A percentile compares a stretch with the other conserved stretches of the same genome.
These are phyloP conservation scores for Babesia sp. DNA, from an alignment of 169 alveolate species.

Conservation along the genomic window DNA sequence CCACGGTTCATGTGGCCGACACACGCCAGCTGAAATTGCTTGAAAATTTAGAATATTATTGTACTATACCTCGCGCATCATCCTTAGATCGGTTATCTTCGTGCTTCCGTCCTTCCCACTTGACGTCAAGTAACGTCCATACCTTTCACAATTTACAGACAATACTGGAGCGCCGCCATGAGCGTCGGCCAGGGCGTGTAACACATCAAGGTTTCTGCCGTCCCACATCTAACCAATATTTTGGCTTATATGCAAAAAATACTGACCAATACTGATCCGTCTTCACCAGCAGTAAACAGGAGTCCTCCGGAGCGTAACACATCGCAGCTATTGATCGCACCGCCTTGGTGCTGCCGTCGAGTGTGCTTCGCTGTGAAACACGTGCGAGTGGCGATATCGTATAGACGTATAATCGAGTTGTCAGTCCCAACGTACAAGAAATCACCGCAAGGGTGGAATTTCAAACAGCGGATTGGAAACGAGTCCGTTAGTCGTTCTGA, in stretches of 20 bases:
- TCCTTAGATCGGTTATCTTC: slow-evolving; percentile 70
- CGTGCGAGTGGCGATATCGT: slow-evolving; percentile 67
- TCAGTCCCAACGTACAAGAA: slow-evolving; percentile 72
- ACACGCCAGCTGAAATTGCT: not conserved
- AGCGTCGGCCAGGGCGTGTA: slow-evolving; percentile 50
- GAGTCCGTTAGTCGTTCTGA: slow-evolving; percentile 31
- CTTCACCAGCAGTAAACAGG: slow-evolving; percentile 66
- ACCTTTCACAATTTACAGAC: slow-evolving; percentile 62
- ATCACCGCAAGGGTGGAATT: slow-evolving; percentile 81
- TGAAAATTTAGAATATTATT: too few relatives aligned
- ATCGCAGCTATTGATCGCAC: slow-evolving; percentile 64
- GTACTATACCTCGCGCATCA: slow-evolving; percentile 62
- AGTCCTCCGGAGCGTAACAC: slow-evolving; percentile 47
- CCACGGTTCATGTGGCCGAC: not conserved
- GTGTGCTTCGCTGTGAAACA: slow-evolving; percentile 64
- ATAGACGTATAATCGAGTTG: slow-evolving; percentile 68
- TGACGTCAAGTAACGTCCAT: slow-evolving; percentile 63
- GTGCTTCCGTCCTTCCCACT: slow-evolving; percentile 76
- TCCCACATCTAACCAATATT: slow-evolving; percentile 65
- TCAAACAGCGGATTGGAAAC: slow-evolving; percentile 55
- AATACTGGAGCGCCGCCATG: slow-evolving; percentile 70
- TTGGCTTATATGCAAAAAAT: too few relatives aligned
- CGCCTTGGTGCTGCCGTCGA: slow-evolving; percentile 63
- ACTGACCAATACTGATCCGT: slow-evolving; percentile 51
- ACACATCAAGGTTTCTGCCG: slow-evolving; percentile 65